Percentiles rank a stretch among this genome's conserved stretches.
Conservation (phyloP, 2,329 filamentous ascomycete species). For the Colletotrichum lupini region DNA sequence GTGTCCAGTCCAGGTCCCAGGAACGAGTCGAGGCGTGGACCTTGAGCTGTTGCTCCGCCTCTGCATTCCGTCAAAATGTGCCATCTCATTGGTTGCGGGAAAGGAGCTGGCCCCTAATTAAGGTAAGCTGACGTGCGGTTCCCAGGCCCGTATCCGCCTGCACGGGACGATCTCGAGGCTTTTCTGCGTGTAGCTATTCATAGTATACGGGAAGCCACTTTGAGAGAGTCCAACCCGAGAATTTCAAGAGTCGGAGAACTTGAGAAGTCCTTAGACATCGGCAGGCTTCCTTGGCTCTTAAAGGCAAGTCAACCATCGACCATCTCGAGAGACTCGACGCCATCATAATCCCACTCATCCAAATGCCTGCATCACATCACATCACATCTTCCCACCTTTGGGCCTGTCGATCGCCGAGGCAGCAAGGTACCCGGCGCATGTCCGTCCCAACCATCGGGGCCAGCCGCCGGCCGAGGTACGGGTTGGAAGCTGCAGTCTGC, state of each 20-base stretch:
- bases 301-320: not conserved
- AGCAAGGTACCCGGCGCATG: not conserved
- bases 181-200: slow-evolving; percentile 2
- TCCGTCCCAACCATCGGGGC: not conserved
- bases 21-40: no score
- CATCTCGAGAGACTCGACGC: not conserved
- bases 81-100: not conserved
- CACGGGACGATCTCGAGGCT: slow-evolving; percentile 10
- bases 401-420: not conserved
- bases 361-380: not conserved
- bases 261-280: no score
- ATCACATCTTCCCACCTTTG: not conserved
- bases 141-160: not conserved
- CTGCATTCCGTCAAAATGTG: not conserved
- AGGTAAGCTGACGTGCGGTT: not conserved
- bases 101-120: not conserved
- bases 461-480: not conserved
- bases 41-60: not conserved
- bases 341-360: not conserved
- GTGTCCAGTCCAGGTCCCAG: no score
- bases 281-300: no score
- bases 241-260: no score
- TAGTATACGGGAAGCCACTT: not conserved
- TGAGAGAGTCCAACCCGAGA: no score
- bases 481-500: not conserved